These are phyloP conservation scores for Alternaria brassicae DNA, from an alignment of 2,329 filamentous ascomycete species.

Conservation along the genomic window DNA sequence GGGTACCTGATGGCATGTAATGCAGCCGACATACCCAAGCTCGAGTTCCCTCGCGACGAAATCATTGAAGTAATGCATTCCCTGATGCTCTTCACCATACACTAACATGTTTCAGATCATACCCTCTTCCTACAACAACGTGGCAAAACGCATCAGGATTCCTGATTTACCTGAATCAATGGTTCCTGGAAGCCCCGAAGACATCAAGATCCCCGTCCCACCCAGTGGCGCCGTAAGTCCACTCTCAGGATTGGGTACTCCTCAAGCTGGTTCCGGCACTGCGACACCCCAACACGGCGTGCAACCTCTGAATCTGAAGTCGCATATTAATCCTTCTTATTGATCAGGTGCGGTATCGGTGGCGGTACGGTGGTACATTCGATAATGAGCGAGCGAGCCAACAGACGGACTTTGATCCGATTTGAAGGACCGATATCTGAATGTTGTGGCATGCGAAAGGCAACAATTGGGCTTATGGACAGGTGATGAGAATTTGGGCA, in stretches of 20 bases:
- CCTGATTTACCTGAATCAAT: conserved; percentile 70
- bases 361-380: conserved; percentile 26
- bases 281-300: conserved; percentile 7
- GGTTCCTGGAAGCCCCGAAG: conserved; percentile 79
- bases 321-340: conserved; percentile 12
- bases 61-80: conserved; percentile 77
- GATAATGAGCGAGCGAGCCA: conserved; percentile 34
- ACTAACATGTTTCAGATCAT: conserved; percentile 69
- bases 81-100: not conserved
- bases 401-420: conserved; percentile 27
- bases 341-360: conserved; percentile 19
- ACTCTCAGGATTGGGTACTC: conserved; percentile 51
- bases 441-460: not conserved
- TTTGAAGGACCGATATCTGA: not conserved
- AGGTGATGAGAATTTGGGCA: not conserved
- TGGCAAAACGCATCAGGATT: conserved; percentile 89
- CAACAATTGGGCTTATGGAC: not conserved
- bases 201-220: conserved; percentile 79
- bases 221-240: conserved; percentile 60
- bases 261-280: conserved; percentile 23
- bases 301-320: conserved; percentile 13
- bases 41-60: conserved; percentile 93
- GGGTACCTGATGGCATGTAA: conserved; percentile 99
- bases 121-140: conserved; percentile 95
- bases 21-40: conserved; percentile 88